These are phyloP conservation scores for Rhynchosporium graminicola DNA, from an alignment of 2,329 filamentous ascomycete genomes.

Conservation along the genomic window DNA sequence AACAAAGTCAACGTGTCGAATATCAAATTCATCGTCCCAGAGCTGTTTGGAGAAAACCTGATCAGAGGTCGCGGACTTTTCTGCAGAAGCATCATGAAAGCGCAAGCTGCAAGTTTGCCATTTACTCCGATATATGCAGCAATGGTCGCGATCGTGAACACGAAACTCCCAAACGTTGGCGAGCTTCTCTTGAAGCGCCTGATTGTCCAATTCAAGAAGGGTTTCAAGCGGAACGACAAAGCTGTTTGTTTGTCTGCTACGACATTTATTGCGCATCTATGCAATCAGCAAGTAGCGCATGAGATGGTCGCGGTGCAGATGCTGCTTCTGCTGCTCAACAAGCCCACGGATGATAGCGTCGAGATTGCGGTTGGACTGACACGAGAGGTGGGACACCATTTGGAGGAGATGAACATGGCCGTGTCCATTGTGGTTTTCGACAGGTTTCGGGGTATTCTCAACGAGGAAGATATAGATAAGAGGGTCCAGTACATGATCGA, in stretches of 20 bases:
- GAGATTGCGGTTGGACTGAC: conserved; percentile 96
- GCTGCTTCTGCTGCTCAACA: conserved; percentile 85
- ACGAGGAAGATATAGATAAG: conserved; percentile 97
- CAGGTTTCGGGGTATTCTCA: conserved; percentile 90
- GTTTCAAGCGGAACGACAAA: conserved; percentile 96
- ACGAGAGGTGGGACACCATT: conserved; percentile 86
- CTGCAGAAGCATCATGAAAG: conserved; percentile 97
- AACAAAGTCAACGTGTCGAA: conserved; percentile 99
- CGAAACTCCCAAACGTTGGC: conserved; percentile 91
- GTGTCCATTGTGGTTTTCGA: conserved; percentile 92
- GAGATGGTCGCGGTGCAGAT: conserved; percentile 94
- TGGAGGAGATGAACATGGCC: conserved; percentile 91
- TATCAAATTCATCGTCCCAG: conserved; percentile 95
- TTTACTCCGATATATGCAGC: conserved; percentile 97
- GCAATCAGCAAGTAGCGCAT: conserved; percentile 94
- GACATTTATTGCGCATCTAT: conserved; percentile 91
- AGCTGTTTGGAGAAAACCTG: conserved; percentile 93
- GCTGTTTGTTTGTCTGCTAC: conserved; percentile 90
- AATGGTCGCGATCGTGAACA: conserved; percentile 96
- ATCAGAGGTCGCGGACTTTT: conserved; percentile 89
- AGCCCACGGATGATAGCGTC: conserved; percentile 95
- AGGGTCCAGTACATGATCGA: conserved; percentile 99
- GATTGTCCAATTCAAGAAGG: conserved; percentile 91
- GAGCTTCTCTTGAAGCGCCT: conserved; percentile 84
- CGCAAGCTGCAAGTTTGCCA: conserved; percentile 90